Base-by-base conservation (phyloP, 768 basidiomycete genomes). In the Macrolepiota fuliginosa region DNA sequence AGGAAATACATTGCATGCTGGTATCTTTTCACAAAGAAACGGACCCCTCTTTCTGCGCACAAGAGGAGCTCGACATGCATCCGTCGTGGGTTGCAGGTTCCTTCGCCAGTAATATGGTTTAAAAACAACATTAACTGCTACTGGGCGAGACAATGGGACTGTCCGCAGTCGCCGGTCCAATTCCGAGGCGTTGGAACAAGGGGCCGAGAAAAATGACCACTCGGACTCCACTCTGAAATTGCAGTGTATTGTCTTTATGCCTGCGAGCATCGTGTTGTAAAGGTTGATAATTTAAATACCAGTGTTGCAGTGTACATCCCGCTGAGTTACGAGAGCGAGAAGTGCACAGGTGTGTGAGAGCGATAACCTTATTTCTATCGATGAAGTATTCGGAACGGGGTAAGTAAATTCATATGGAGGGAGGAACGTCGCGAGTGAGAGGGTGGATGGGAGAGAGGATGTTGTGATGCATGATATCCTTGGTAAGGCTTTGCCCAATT, bases 51-150 rank as follows among this genome's bases (percentile, higher is more conserved):
- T 75, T 73, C 62, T 75, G 75, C 9, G 74, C 75, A 56, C 70
- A 71, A 17, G 73, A 67, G 39, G 71, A 40, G 27, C 74, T 72
- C 56, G 74, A 77, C 17, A 74, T 73, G 6, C 72, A 73, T 3
- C 58, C 71, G 42, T 68, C 68, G 61, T 72, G 73, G 6, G 73
- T 32, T 32, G 7, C 29, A 32, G 29, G 7, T 7, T 32, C 29
- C 29, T 7, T 7, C 29, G 29, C 29, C 3, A 32, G 3, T 32
- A 32, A 3, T 32, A 3, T 7, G 3, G 29, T 32, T 7, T 32
- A 32, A 32, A 3, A 32, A 3, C 3, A 32, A 32, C 29, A 32
- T 32, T n/a, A n/a, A n/a, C n/a, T n/a, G n/a, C n/a, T n/a, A n/a
- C n/a, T n/a, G n/a, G n/a, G n/a, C n/a, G n/a, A n/a, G n/a, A n/a